Percentiles rank a stretch among this genome's conserved stretches.
phyloP scores from a whole-genome alignment of 352 stramenopile genomes.

The Phytophthora cryptogea region DNA sequence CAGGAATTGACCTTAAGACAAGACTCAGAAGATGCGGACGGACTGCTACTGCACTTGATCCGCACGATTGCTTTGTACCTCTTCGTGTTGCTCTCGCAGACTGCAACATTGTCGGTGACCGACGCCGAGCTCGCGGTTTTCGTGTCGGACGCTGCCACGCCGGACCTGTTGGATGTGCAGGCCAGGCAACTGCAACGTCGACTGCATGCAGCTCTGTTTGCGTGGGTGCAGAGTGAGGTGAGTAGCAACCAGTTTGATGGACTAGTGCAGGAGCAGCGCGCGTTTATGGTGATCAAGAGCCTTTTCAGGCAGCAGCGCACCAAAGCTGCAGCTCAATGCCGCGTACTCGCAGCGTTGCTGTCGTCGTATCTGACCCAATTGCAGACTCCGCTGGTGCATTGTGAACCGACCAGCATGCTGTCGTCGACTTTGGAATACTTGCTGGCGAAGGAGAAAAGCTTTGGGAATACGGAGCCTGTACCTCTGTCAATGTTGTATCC shows the following conservation, averaged over 20 bases:
- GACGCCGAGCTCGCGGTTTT: slow-evolving; percentile 42
- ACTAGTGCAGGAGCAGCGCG: slow-evolving; percentile 55
- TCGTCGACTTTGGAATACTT: slow-evolving; percentile 72
- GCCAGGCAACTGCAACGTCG: slow-evolving; percentile 30
- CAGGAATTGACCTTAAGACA: slow-evolving; percentile 5
- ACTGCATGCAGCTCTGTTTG: slow-evolving; percentile 46
- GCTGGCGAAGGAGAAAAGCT: slow-evolving; percentile 33
- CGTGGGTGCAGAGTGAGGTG: slow-evolving; percentile 51
- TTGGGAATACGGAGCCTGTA: slow-evolving; percentile 21
- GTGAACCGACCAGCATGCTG: slow-evolving; percentile 53
- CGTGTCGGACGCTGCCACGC: slow-evolving; percentile 19
- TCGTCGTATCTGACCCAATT: slow-evolving; percentile 49
- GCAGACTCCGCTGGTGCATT: slow-evolving; percentile 54
- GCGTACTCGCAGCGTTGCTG: slow-evolving; percentile 48
- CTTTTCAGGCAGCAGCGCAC: slow-evolving; percentile 57
- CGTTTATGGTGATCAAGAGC: slow-evolving; percentile 53
- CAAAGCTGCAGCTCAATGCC: slow-evolving; percentile 37
- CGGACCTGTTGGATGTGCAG: slow-evolving; percentile 39
- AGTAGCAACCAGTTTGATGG: slow-evolving; percentile 68
- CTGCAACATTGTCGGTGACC: slow-evolving; percentile 31
- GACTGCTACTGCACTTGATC: slow-evolving; percentile 63
- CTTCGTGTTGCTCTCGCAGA: slow-evolving; percentile 57
- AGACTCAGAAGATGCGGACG: slow-evolving; percentile 19
- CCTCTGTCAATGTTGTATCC: slow-evolving; percentile 59
- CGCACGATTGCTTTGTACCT: slow-evolving; percentile 66